These are phyloP conservation scores for Cynanchum wilfordii DNA, from an alignment of 257 asterid species.

Conservation along the genomic window DNA sequence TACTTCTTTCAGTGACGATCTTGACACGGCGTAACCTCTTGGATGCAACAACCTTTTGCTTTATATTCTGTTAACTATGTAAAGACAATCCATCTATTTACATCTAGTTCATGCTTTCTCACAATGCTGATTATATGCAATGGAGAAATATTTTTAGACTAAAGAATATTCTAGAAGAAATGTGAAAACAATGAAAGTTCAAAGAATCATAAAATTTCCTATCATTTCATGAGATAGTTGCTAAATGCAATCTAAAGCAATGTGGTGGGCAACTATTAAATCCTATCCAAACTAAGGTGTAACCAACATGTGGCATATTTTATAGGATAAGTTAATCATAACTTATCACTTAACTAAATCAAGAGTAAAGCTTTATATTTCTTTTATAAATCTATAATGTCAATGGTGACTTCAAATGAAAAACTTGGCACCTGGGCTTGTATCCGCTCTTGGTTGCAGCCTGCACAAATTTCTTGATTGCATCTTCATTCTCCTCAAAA, in stretches of 20 bases:
- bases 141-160: neutral
- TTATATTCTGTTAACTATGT: neutral
- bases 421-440: slow-evolving; percentile 70
- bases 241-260: neutral
- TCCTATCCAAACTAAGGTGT: slow-evolving; percentile 6
- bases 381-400: slow-evolving; percentile 11
- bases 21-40: neutral
- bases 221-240: slow-evolving; percentile 1
- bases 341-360: neutral
- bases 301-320: neutral
- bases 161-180: neutral
- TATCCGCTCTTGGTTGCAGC: slow-evolving; percentile 49
- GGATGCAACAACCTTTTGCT: neutral
- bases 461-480: slow-evolving; percentile 65
- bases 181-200: neutral
- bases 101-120: neutral
- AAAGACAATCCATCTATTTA: neutral
- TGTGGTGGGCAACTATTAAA: neutral
- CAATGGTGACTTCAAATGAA: slow-evolving; percentile 81
- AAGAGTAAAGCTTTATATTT: neutral
- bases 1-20: neutral
- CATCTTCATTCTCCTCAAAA: slow-evolving; percentile 78
- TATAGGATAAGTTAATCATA: neutral
- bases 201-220: slow-evolving; percentile 1
- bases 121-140: neutral